Conservation (phyloP, 192 early-diverging fungal genomes). For the Funneliformis geosporum region DNA sequence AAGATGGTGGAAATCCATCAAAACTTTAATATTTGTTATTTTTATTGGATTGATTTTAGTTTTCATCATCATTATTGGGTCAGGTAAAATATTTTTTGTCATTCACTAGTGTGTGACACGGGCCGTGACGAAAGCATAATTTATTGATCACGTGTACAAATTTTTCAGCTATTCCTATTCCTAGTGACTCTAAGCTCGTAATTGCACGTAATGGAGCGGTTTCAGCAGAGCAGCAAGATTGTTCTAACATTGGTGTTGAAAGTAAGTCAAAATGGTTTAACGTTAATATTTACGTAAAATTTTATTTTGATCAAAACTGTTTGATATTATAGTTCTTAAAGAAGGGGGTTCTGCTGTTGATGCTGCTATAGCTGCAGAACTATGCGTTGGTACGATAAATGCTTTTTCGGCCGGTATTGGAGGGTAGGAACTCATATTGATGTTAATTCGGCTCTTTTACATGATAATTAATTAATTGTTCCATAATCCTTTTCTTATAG, state of each 20-base stretch:
- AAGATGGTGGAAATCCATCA: too few relatives aligned
- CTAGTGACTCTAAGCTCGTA: neutral
- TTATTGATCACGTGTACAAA: neutral
- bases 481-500: conserved; percentile 40
- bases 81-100: too few relatives aligned
- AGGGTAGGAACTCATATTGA: conserved; percentile 41
- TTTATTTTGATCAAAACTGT: neutral
- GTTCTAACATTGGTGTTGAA: neutral
- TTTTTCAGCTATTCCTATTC: neutral
- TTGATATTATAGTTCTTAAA: conserved; percentile 57
- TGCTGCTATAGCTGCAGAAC: conserved; percentile 79
- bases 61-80: too few relatives aligned
- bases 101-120: too few relatives aligned
- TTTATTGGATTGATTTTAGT: too few relatives aligned
- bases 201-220: neutral
- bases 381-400: conserved; percentile 89
- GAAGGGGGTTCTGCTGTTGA: conserved; percentile 90
- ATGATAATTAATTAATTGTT: neutral
- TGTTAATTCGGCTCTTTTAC: neutral
- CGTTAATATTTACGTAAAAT: neutral
- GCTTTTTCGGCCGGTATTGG: conserved; percentile 89
- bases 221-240: neutral
- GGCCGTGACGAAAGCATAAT: too few relatives aligned
- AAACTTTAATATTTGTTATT: too few relatives aligned
- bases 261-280: neutral